phyloP scores from a whole-genome alignment of 2,329 filamentous ascomycete species.

The Cadophora sp. region DNA sequence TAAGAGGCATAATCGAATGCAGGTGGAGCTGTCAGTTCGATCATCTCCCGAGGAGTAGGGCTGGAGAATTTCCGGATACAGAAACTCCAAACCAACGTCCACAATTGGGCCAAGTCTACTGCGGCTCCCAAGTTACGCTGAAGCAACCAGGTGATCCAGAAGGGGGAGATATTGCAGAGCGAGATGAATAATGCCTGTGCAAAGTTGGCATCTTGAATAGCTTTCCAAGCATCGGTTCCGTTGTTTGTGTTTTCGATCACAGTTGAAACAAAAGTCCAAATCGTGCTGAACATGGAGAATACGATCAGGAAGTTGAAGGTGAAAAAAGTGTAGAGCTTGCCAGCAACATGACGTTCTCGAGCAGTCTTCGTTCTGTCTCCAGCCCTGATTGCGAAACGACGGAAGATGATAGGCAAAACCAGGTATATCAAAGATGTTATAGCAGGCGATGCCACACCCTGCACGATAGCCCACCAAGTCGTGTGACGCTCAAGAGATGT shows the following conservation, averaged over 20 bases:
- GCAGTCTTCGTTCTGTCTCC: slow-evolving; percentile 93
- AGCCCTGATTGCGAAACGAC: slow-evolving; percentile 79
- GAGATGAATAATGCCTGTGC: slow-evolving; percentile 71
- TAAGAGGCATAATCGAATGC: slow-evolving; percentile 95
- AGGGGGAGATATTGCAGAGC: slow-evolving; percentile 82
- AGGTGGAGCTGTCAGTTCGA: slow-evolving; percentile 90
- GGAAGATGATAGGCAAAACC: slow-evolving; percentile 88
- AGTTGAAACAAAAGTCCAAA: slow-evolving; percentile 75
- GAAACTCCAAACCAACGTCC: slow-evolving; percentile 84
- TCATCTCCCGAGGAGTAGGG: slow-evolving; percentile 88
- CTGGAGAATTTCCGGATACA: slow-evolving; percentile 83
- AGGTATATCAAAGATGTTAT: slow-evolving; percentile 88
- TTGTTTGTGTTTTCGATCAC: slow-evolving; percentile 66
- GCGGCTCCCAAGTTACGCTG: slow-evolving; percentile 93
- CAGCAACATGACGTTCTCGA: slow-evolving; percentile 87
- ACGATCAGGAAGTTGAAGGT: slow-evolving; percentile 96
- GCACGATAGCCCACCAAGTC: slow-evolving; percentile 81
- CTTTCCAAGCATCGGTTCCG: slow-evolving; percentile 69
- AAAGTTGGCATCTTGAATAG: slow-evolving; percentile 69
- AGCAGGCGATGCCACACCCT: slow-evolving; percentile 89
- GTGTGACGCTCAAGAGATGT: slow-evolving; percentile 66
- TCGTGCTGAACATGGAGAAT: slow-evolving; percentile 87
- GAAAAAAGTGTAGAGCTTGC: slow-evolving; percentile 94
- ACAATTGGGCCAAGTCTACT: slow-evolving; percentile 90
- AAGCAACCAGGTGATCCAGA: slow-evolving; percentile 93